phyloP scores from a whole-genome alignment of 495 filamentous ascomycete species.

The Penicillium psychrofluorescens region DNA sequence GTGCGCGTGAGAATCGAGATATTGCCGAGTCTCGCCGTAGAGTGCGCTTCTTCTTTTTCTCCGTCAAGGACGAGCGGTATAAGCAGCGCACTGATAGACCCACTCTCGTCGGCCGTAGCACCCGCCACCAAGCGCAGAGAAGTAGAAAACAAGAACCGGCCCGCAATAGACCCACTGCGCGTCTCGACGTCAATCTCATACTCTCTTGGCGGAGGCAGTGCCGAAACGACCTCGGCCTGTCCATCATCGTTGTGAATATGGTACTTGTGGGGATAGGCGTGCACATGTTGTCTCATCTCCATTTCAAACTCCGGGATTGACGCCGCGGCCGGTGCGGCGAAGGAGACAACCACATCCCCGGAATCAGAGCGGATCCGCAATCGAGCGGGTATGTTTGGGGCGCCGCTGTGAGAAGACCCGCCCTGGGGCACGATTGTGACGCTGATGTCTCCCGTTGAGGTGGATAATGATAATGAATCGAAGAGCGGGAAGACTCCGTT shows the following conservation, averaged over 20 bases:
- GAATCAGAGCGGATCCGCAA: background rate
- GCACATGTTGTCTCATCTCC: too few relatives aligned
- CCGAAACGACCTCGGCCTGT: too few relatives aligned
- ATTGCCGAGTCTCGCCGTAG: too few relatives aligned
- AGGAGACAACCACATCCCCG: background rate
- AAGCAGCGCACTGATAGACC: background rate
- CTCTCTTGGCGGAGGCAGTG: too few relatives aligned
- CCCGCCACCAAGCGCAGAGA: background rate
- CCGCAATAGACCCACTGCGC: background rate
- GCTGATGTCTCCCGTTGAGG: background rate
- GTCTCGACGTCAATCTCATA: background rate
- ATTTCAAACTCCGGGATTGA: too few relatives aligned
- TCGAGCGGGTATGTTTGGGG: background rate
- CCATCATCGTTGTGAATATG: too few relatives aligned
- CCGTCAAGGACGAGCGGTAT: background rate
- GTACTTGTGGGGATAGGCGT: too few relatives aligned
- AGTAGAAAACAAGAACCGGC: background rate
- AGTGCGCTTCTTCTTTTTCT: too few relatives aligned
- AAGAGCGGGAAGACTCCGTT: background rate
- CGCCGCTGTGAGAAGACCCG: background rate
- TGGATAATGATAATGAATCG: background rate
- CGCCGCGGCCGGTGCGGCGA: background rate
- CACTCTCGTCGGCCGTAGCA: background rate
- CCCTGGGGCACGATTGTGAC: background rate
- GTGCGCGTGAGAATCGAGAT: background rate